Base-by-base conservation (phyloP, 495 filamentous ascomycete genomes). In the Xylaria venustula region DNA sequence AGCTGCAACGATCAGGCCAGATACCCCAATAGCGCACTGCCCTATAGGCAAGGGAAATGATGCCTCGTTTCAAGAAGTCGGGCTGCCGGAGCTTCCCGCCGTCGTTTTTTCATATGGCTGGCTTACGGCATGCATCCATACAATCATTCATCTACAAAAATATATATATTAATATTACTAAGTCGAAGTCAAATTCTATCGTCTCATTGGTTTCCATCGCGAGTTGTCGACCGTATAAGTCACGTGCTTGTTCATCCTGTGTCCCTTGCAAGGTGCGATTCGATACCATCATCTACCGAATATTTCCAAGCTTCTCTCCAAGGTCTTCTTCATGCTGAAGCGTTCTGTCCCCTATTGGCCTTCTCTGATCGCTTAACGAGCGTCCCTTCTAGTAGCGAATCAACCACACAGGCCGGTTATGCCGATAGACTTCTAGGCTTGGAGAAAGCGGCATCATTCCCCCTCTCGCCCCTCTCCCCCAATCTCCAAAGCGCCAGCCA, bases 341-440 rank as follows among this genome's bases (percentile, higher is more conserved):
- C 45, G 45, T 17, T 7, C 28, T n/a, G 22, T 37, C 15, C 26
- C 51, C 32, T 15, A 8, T 15, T 19, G 49, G 19, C 30, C 37
- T 20, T 5, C 5, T 52, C 7, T 42, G 1, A 20, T 41, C 37
- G 37, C 51, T 42, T 54, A 23, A 42, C 5, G 34, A 30, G 11
- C 22, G n/a, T 12, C 36, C 23, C 37, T 42, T 20, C 36, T 28
- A 28, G 41, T 34, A 22, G 40, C 53, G 40, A 55, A 20, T 59
- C 36, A 30, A 44, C 36, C 8, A 44, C 9, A 22, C 19, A 44
- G 40, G 19, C 30, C 37, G 56, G 20, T 14, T 51, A 32, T 36
- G 37, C 47, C 56, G 45, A 58, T 34, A 7, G 28, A 36, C 22
- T 52, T 52, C 37, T 36, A 45, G 56, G 36, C 46, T 50, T 34